Evolutionary conservation across 805 yeast species (phyloP).

Genomic region (Tetrapisispora fleetii): DNA sequence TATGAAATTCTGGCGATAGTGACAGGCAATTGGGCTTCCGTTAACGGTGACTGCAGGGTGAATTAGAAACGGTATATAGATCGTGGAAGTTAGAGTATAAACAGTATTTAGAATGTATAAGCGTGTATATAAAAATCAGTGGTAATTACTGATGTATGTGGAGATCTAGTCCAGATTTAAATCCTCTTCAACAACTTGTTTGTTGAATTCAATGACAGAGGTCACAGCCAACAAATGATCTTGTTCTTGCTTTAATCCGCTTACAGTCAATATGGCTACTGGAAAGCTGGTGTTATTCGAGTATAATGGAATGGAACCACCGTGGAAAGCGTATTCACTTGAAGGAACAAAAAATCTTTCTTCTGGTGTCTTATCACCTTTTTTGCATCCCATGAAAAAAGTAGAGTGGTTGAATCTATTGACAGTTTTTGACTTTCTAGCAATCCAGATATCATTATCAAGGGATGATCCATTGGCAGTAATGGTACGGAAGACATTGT

Average conservation of each 20-base stretch:
- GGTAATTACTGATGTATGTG: too few species aligned
- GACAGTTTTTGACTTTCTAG: conserved; percentile 40
- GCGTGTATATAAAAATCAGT: too few species aligned
- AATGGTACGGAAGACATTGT: conserved; percentile 36
- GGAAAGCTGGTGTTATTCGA: conserved; percentile 27
- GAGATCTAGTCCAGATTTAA: conserved; percentile 2
- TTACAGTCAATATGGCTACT: conserved; percentile 42
- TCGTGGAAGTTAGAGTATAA: too few species aligned
- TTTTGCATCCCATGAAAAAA: conserved; percentile 37
- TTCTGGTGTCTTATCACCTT: conserved; percentile 30
- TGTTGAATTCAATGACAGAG: conserved; percentile 11
- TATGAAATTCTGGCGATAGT: too few species aligned
- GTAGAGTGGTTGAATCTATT: conserved; percentile 40
- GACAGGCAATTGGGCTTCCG: too few species aligned
- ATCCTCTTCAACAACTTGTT: conserved; percentile 1
- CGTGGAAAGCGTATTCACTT: conserved; percentile 41
- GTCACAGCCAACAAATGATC: conserved; percentile 41
- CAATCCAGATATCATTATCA: conserved; percentile 49
- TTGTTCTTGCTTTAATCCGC: conserved; percentile 47
- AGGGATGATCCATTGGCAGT: conserved; percentile 31
- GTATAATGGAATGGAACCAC: conserved; percentile 47
- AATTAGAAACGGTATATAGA: too few species aligned
- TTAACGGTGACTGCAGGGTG: too few species aligned
- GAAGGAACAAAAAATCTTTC: conserved; percentile 35
- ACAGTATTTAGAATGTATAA: too few species aligned